Base-by-base conservation (phyloP, 164 flowering plant species). In the Litsea cubeba region DNA sequence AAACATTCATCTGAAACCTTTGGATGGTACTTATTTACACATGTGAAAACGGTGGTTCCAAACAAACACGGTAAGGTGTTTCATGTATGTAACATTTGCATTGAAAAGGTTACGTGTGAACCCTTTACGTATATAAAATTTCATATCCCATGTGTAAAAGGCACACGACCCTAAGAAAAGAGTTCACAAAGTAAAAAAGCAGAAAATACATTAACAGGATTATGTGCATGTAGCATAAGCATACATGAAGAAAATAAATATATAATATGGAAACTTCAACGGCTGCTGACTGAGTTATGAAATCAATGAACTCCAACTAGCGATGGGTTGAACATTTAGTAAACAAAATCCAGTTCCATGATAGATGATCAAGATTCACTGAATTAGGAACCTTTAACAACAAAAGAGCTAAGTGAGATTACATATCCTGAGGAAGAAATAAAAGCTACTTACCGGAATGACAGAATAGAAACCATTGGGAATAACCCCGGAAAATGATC, bases 401-500 rank as follows among this genome's bases (percentile, higher is more conserved):
- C 66, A 22, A 63, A 12, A 23, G 35, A 26, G 30, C 26, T 26
- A 26, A 30, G 17, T 28, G 30, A 5, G 28, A 26, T 65, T 6
- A 65, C 17, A 7, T 65, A 26, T 65, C 46, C 5, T 30, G 17
- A 65, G 35, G 2, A 26, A 26, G 46, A 65, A 65, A 65, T 30
- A 65, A 30, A 65, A 65, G 17, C 66, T 22, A 70, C 97, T 90
- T 79, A 95, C 99, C 79, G 91, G 92, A 78, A 90, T 80, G 75
- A 92, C 89, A 79, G 94, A 92, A 75, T 92, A 95, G 83, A 95
- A 95, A 67, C 99, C 98, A 89, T 91, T 85, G n/a, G 99, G 97
- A 71, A 94, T 92, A 18, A 84, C 86, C 67, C 88, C 93, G 78
- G 92, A 87, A 79, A 91, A 91, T 73, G 82, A 82, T 74, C 98